Conservation (phyloP, 2,329 filamentous ascomycete genomes). For the Penicillium hesseltinei region DNA sequence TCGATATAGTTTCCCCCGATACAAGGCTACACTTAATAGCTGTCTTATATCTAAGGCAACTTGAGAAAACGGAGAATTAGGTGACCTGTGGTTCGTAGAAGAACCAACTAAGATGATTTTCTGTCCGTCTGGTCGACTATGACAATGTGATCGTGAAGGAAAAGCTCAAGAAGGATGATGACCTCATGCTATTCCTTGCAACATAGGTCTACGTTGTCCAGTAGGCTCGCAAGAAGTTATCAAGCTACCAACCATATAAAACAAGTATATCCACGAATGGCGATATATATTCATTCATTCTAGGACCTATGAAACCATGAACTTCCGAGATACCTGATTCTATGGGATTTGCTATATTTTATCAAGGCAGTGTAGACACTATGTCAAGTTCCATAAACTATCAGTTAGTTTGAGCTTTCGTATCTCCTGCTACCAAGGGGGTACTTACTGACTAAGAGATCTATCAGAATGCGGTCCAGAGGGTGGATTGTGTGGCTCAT, state of each 20-base stretch:
- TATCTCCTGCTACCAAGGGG: background rate
- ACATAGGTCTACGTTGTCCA: background rate
- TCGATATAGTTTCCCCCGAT: too few species aligned
- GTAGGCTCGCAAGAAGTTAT: background rate
- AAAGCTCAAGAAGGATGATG: background rate
- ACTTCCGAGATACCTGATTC: background rate
- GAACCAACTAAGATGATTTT: too few species aligned
- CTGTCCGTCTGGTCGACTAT: background rate
- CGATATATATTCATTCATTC: background rate
- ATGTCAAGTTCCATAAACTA: background rate
- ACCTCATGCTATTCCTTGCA: background rate
- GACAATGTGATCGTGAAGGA: background rate
- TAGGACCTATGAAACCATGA: background rate
- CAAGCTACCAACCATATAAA: too few species aligned
- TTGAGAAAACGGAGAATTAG: background rate
- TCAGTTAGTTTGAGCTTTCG: background rate
- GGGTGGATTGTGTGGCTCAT: too few species aligned
- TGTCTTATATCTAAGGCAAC: too few species aligned
- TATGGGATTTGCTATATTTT: background rate
- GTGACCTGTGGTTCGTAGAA: background rate
- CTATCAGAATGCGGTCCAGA: background rate
- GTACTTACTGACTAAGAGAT: background rate
- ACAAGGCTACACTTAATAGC: too few species aligned
- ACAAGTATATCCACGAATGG: too few species aligned
- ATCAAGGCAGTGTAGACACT: background rate